Evolutionary conservation across 2,329 filamentous ascomycete genomes (phyloP).

Genomic region (Fusarium domesticum): DNA sequence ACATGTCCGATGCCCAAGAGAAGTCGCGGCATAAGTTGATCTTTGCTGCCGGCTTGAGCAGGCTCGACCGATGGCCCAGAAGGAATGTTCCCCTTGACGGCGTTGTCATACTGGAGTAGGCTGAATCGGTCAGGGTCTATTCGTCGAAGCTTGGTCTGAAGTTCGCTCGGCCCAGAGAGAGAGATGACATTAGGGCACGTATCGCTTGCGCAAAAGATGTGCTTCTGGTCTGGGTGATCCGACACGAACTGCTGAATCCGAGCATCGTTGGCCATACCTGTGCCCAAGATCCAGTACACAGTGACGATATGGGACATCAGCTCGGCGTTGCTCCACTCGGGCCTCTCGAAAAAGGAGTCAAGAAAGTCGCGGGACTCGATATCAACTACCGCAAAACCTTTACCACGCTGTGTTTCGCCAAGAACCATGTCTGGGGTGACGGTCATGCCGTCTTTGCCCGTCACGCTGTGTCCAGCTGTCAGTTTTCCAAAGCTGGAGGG

Average conservation of each 20-base stretch:
- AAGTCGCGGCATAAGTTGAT: constrained; percentile 48
- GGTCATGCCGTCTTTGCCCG: constrained; percentile 59
- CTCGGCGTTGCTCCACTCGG: constrained; percentile 65
- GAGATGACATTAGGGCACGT: constrained; percentile 72
- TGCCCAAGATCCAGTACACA: constrained; percentile 80
- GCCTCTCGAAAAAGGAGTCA: constrained; percentile 62
- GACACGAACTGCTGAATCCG: constrained; percentile 68
- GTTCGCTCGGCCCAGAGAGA: constrained; percentile 62
- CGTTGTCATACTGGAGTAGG: constrained; percentile 64
- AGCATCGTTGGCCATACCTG: constrained; percentile 60
- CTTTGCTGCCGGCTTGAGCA: constrained; percentile 44
- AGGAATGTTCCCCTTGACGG: constrained; percentile 22
- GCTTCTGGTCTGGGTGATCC: constrained; percentile 58
- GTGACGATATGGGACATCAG: constrained; percentile 65
- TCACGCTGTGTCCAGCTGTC: constrained; percentile 60
- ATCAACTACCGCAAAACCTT: constrained; percentile 76
- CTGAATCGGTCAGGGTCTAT: constrained; percentile 74
- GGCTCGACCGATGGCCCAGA: constrained; percentile 33
- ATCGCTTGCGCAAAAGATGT: constrained; percentile 75
- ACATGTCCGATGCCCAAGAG: constrained; percentile 46
- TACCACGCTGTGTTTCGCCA: constrained; percentile 62
- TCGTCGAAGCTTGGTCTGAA: constrained; percentile 65
- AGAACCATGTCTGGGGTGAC: constrained; percentile 89
- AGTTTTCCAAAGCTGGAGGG: constrained; percentile 58
- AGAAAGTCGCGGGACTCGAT: constrained; percentile 70